Percentiles rank a stretch among this genome's conserved stretches.
Conservation (phyloP, 345 rosid species). For the Pistacia integerrima region DNA sequence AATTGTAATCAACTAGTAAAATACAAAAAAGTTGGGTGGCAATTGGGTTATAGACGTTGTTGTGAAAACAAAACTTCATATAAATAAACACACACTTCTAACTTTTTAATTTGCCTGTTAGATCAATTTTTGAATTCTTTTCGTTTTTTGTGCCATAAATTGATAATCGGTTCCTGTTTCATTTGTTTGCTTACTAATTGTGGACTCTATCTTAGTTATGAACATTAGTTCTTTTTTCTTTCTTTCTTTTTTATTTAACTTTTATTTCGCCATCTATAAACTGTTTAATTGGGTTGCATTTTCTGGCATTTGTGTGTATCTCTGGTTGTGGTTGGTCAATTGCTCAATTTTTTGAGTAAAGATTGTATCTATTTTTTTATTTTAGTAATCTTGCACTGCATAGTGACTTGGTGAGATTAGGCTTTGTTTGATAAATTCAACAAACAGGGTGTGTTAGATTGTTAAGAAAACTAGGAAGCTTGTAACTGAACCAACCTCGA, state of each 20-base stretch:
- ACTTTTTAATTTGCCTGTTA: background rate
- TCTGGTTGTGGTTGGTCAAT: background rate
- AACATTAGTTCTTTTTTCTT: background rate
- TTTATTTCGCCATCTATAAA: background rate
- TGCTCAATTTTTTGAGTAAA: background rate
- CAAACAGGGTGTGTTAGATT: no score
- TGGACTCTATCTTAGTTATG: background rate
- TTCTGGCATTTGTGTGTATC: no score
- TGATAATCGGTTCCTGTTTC: background rate
- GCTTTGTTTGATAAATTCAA: no score
- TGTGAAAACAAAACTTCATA: background rate
- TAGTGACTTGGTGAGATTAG: background rate
- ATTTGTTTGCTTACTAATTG: background rate
- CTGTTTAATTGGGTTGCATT: background rate
- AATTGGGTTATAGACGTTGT: background rate
- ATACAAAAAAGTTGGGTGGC: background rate
- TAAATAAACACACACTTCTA: no score
- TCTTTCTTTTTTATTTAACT: background rate
- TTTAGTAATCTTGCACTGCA: background rate
- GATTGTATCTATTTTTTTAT: background rate
- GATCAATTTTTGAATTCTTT: no score
- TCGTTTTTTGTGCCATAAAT: background rate
- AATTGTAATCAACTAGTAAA: background rate
- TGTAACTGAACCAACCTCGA: background rate
- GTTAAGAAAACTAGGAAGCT: no score